Conservation (phyloP, 2,329 filamentous ascomycete genomes). For the Hypoxylon sp. region DNA sequence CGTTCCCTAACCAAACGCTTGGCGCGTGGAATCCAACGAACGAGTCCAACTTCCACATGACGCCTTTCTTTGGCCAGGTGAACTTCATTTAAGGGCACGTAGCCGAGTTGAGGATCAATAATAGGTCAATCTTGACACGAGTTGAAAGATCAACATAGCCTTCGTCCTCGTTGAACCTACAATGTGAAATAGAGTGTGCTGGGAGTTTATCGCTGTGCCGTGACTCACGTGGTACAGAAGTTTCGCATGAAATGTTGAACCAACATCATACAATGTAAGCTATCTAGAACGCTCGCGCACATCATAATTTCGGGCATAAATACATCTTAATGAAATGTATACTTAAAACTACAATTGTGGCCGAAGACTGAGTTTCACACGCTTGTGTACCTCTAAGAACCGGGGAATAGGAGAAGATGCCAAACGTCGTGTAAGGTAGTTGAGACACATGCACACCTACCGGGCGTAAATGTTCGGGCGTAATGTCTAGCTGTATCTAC, state of each 20-base stretch:
- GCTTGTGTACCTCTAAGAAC: background rate
- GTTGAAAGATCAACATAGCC: background rate
- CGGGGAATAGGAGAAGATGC: background rate
- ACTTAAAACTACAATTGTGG: constrained; percentile 38
- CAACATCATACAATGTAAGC: background rate
- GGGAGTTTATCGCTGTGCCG: background rate
- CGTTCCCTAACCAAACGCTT: constrained; percentile 61
- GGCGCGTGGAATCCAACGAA: constrained; percentile 64
- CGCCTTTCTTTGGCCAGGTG: constrained; percentile 59
- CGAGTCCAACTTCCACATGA: constrained; percentile 64
- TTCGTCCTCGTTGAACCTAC: constrained; percentile 5
- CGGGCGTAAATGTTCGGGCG: background rate
- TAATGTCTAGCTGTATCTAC: background rate
- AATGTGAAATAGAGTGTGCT: constrained; percentile 42
- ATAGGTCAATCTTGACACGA: constrained; percentile 8
- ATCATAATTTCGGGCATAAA: background rate
- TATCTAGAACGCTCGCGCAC: background rate
- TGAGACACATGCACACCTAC: background rate
- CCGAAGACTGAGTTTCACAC: background rate
- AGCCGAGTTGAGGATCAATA: background rate
- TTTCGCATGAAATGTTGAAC: background rate
- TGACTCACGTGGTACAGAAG: background rate
- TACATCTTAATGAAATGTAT: background rate
- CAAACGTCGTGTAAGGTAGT: background rate
- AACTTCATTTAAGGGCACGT: constrained; percentile 40